Percentiles rank a stretch among this genome's conserved stretches.
Evolutionary conservation across 225 moss, liverwort and hornwort genomes (phyloP).

Genomic region (Bryoerythrophyllum caledonicum): DNA sequence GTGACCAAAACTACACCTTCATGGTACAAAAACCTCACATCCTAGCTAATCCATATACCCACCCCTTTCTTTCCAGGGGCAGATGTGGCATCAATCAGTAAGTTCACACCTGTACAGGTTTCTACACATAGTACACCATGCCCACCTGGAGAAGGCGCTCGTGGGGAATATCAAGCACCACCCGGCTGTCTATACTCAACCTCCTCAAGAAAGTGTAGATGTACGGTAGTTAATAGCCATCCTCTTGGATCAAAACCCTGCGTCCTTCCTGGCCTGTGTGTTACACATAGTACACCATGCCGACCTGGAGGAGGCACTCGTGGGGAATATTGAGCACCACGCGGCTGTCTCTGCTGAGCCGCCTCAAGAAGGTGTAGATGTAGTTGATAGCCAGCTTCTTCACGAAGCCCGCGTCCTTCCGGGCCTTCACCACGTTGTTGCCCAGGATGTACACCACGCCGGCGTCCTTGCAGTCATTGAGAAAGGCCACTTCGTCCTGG

Average conservation of each 20-base stretch:
- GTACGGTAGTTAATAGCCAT: slow-evolving; percentile 53
- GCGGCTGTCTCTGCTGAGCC: slow-evolving; percentile 64
- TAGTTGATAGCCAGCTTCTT: slow-evolving; percentile 77
- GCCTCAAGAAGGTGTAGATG: slow-evolving; percentile 68
- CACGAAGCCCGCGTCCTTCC: slow-evolving; percentile 53
- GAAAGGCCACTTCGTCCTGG: slow-evolving; percentile 44
- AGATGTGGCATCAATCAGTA: slow-evolving; percentile 11
- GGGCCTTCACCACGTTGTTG: slow-evolving; percentile 72
- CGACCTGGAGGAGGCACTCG: slow-evolving; percentile 90
- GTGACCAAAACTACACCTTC: slow-evolving; percentile 24
- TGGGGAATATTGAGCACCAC: slow-evolving; percentile 78
- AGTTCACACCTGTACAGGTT: not conserved
- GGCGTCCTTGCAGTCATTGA: slow-evolving; percentile 58
- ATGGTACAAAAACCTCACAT: slow-evolving; percentile 7
- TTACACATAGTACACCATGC: slow-evolving; percentile 91
- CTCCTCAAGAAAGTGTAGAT: slow-evolving; percentile 67
- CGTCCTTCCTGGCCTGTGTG: slow-evolving; percentile 52
- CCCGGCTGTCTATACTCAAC: slow-evolving; percentile 65
- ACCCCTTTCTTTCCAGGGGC: slow-evolving; percentile 19
- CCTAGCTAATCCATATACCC: not conserved
- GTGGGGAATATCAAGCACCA: slow-evolving; percentile 72
- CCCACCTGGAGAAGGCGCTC: slow-evolving; percentile 91
- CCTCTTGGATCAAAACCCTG: slow-evolving; percentile 57
- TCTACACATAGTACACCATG: slow-evolving; percentile 66
- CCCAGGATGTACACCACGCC: slow-evolving; percentile 88